phyloP scores from a whole-genome alignment of 208 protist genomes.

The Acanthamoeba healyi region DNA sequence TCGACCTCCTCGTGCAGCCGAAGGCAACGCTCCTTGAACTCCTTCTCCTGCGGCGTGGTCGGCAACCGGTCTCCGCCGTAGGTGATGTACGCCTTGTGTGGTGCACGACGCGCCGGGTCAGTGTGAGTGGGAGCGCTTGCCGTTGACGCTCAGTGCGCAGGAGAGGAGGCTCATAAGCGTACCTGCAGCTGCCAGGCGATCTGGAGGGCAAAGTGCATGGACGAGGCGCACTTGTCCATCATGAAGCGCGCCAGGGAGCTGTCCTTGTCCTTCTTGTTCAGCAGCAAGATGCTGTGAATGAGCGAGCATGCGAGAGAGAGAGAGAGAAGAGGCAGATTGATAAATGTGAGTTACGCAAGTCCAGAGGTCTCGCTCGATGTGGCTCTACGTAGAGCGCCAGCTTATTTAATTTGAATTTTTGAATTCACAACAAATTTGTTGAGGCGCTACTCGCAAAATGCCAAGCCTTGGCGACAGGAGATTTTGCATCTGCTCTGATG shows the following conservation, averaged over 20 bases:
- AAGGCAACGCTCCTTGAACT: conserved; percentile 48
- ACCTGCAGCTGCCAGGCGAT: conserved; percentile 35
- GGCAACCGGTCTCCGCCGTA: background rate
- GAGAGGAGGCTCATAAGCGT: background rate
- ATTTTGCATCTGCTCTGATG: no score
- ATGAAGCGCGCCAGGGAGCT: conserved; percentile 41
- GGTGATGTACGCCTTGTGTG: conserved; percentile 44
- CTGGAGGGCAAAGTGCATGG: conserved; percentile 62
- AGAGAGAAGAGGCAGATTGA: no score
- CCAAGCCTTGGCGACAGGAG: no score
- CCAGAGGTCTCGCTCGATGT: no score
- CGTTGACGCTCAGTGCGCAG: background rate
- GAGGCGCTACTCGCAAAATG: no score
- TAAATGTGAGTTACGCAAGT: no score
- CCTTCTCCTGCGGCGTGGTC: conserved; percentile 19
- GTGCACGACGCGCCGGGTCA: background rate
- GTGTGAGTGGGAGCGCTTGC: background rate
- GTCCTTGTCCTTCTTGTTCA: conserved; percentile 28
- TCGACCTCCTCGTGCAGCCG: conserved; percentile 47
- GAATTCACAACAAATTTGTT: no score
- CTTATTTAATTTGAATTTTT: no score
- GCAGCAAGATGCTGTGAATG: conserved; percentile 15
- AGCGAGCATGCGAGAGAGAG: background rate
- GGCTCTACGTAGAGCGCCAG: no score
- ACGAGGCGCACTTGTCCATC: conserved; percentile 38